Conservation (phyloP, 495 filamentous ascomycete genomes). For the Jackrogersella minutella region DNA sequence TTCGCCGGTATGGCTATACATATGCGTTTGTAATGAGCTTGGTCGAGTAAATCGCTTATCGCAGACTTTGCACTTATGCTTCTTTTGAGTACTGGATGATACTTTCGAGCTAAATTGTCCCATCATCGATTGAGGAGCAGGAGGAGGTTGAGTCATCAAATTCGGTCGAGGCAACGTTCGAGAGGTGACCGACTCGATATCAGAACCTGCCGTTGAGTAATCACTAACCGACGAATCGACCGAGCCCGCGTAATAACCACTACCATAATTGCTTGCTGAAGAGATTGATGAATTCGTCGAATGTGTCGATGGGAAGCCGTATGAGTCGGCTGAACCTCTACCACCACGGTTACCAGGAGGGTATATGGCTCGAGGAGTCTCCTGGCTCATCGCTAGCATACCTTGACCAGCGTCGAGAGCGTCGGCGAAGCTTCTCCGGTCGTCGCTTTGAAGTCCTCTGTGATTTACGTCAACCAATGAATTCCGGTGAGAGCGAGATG, state of each 20-base stretch:
- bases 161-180: slow-evolving; percentile 84
- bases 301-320: slow-evolving; percentile 90
- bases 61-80: slow-evolving; percentile 99
- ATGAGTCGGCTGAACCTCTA: slow-evolving; percentile 83
- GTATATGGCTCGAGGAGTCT: slow-evolving; percentile 88
- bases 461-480: slow-evolving; percentile 68
- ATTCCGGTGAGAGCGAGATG: slow-evolving; percentile 57
- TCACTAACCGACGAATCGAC: slow-evolving; percentile 93
- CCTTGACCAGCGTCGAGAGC: slow-evolving; percentile 84
- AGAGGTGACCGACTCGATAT: slow-evolving; percentile 78
- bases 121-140: slow-evolving; percentile 97
- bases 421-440: slow-evolving; percentile 74
- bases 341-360: slow-evolving; percentile 65
- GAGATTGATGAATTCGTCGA: slow-evolving; percentile 96
- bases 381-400: slow-evolving; percentile 95
- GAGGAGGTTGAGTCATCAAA: slow-evolving; percentile 71
- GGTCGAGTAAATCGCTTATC: slow-evolving; percentile 98
- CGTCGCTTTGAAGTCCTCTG: slow-evolving; percentile 67
- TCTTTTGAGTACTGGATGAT: slow-evolving; percentile 95
- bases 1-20: slow-evolving; percentile 99
- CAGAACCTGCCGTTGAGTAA: slow-evolving; percentile 89
- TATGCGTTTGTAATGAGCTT: slow-evolving; percentile 96
- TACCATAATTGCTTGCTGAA: slow-evolving; percentile 69
- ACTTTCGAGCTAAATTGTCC: slow-evolving; percentile 98
- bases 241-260: slow-evolving; percentile 82